phyloP scores from a whole-genome alignment of 179 eudicot species.

The Camellia oleifera region DNA sequence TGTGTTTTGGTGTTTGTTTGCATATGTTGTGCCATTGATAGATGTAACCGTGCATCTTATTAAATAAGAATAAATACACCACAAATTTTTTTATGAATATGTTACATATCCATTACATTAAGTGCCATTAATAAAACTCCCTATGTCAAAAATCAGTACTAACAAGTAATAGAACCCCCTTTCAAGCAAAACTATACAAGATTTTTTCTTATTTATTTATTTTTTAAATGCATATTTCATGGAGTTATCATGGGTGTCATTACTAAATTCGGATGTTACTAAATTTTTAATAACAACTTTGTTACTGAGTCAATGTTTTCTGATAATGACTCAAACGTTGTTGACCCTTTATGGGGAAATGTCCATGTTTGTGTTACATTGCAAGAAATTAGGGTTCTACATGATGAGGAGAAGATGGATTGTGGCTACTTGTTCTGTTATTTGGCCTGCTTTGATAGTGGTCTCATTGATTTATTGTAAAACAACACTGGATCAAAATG shows the following conservation, averaged over 20 bases:
- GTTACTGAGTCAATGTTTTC: background rate
- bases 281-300: too few relatives aligned
- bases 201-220: background rate
- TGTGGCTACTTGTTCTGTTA: background rate
- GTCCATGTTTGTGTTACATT: background rate
- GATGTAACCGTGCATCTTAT: too few relatives aligned
- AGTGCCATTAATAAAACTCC: background rate
- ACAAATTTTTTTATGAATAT: background rate
- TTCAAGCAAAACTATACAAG: background rate
- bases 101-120: background rate
- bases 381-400: background rate
- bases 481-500: background rate
- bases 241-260: background rate
- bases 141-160: background rate
- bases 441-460: slow-evolving; percentile 4
- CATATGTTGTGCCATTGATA: too few relatives aligned
- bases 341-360: background rate
- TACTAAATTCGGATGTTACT: background rate
- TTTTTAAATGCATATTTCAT: too few relatives aligned
- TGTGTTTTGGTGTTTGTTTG: too few relatives aligned
- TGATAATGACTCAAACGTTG: background rate
- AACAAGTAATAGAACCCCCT: background rate
- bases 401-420: background rate
- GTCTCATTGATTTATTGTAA: background rate
- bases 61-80: background rate